Evolutionary conservation across 495 filamentous ascomycete genomes (phyloP), one percentile per base, ranked within the genome.

Genomic region (Xylaria curta): DNA sequence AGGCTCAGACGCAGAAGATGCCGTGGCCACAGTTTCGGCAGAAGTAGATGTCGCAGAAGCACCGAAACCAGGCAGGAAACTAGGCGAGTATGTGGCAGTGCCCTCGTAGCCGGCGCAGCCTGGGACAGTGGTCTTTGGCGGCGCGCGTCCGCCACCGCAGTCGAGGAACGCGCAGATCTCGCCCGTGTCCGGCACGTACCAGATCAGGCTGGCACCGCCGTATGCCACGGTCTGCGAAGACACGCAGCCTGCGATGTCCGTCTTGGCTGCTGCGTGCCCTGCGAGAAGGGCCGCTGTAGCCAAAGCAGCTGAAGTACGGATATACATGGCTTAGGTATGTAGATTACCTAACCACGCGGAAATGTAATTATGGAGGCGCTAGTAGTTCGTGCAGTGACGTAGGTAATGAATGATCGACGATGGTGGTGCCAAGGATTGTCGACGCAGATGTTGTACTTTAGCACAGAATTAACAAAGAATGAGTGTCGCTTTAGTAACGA

Each of bases 141-240:
- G 84, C 1, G 89, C 89, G 12, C 86, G 83, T 28, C 89, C 89
- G 66, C 90, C 90, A 38, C 90, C 90, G 75, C 90, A 91, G 83
- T 91, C 89, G 70, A 88, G 82, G 56, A 86, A 77, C 6, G 82
- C 82, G 84, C 89, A 90, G 77, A 91, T 83, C 76, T 91, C 87
- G 75, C 89, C 88, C 24, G 81, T 87, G 69, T 75, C 82, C 0
- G 87, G 88, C 68, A 87, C 85, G 75, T 85, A 89, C 77, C 76
- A 79, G 79, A 86, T 81, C 53, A 84, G 72, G 72, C 79, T 85
- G 61, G 82, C 82, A 62, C 85, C 83, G 66, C 78, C 81, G 62
- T 78, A 82, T 56, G 61, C 76, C 42, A 76, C 74, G 24, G 76
- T 75, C 67, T 69, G 15, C 10, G 76, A 78, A 9, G 76, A 79